A percentile compares a stretch with the other conserved stretches of the same genome.
Evolutionary conservation across 1,284 basidiomycete genomes (phyloP).

Genomic region (Trichosporon sp.): DNA sequence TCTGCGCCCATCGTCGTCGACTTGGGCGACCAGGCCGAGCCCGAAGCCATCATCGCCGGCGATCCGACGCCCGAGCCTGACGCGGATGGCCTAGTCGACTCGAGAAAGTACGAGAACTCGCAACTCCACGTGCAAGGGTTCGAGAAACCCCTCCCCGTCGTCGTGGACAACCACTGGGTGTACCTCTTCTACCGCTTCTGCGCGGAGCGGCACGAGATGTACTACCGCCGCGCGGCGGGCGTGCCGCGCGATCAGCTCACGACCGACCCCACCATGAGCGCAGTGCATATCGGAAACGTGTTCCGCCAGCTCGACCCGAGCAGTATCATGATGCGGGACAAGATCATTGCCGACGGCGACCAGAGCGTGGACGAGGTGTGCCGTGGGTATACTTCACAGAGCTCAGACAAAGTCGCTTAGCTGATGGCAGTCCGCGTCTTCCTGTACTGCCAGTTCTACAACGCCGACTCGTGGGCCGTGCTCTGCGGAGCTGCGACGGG

Average conservation of each 20-base stretch:
- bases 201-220: slow-evolving; percentile 43
- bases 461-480: slow-evolving; percentile 33
- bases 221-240: slow-evolving; percentile 31
- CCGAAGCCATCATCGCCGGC: neutral
- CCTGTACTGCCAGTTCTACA: slow-evolving; percentile 41
- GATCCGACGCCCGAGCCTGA: neutral
- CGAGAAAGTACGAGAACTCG: neutral
- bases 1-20: neutral
- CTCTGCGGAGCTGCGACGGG: slow-evolving; percentile 32
- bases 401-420: neutral
- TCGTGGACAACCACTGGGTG: slow-evolving; percentile 36
- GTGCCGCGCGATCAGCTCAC: slow-evolving; percentile 34
- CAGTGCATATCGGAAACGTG: slow-evolving; percentile 38
- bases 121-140: slow-evolving; percentile 1
- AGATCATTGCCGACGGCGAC: slow-evolving; percentile 37
- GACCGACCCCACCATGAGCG: slow-evolving; percentile 35
- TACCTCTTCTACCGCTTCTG: slow-evolving; percentile 47
- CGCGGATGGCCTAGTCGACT: neutral
- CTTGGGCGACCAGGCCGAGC: neutral
- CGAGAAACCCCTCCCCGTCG: neutral
- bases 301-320: slow-evolving; percentile 41
- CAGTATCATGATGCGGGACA: slow-evolving; percentile 22
- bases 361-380: slow-evolving; percentile 39
- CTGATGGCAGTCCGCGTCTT: slow-evolving; percentile 41
- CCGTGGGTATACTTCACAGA: slow-evolving; percentile 37